Conservation (phyloP, 164 flowering plant genomes). For the Buxus sempervirens region DNA sequence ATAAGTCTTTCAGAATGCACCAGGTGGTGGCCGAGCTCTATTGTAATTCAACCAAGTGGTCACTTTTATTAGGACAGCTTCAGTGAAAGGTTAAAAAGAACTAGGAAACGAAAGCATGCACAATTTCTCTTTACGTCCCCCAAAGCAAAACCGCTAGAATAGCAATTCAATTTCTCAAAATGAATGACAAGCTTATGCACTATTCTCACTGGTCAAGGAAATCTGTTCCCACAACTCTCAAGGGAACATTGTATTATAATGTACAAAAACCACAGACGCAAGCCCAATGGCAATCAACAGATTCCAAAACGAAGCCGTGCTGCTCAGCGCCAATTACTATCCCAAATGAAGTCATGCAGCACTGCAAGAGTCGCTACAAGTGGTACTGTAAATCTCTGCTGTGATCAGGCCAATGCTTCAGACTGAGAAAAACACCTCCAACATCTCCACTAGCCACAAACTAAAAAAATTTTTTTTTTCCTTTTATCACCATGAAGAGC, state of each 20-base stretch:
- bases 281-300: constrained; percentile 5
- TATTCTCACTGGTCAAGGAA: background rate
- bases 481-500: constrained; percentile 4
- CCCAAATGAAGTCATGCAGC: constrained; percentile 12
- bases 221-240: constrained; percentile 2
- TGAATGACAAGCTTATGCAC: background rate
- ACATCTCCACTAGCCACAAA: constrained; percentile 12
- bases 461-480: too few relatives aligned
- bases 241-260: constrained; percentile 24
- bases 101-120: too few relatives aligned
- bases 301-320: constrained; percentile 10
- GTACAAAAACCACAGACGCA: constrained; percentile 32
- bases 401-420: constrained; percentile 15
- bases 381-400: constrained; percentile 10
- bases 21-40: too few relatives aligned
- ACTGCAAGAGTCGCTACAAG: constrained; percentile 10
- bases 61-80: too few relatives aligned
- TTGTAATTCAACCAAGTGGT: too few relatives aligned
- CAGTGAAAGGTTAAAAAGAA: too few relatives aligned
- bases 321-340: constrained; percentile 15
- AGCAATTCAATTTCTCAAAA: background rate
- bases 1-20: too few relatives aligned
- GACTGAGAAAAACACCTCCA: constrained; percentile 9
- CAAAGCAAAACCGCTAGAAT: background rate
- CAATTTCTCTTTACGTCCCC: background rate